Percentiles rank a stretch among this genome's conserved stretches.
These are phyloP conservation scores for Coprinellus aureogranulatus DNA, from an alignment of 768 basidiomycete genomes.

Conservation along the genomic window DNA sequence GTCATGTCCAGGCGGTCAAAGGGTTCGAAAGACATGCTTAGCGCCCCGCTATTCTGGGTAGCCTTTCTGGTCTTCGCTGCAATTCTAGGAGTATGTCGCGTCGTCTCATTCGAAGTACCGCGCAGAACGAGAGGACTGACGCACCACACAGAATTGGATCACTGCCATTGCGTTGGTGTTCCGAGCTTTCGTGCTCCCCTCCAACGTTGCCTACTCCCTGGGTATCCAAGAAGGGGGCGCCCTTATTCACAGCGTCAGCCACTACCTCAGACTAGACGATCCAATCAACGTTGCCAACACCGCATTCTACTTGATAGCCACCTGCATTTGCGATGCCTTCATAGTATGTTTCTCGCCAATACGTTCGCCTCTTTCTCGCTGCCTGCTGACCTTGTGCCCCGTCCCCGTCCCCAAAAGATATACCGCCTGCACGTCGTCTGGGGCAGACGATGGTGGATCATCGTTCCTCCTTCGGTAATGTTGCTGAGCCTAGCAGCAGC, in stretches of 20 bases:
- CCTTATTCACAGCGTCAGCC: neutral
- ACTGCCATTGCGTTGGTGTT: neutral
- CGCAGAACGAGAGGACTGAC: neutral
- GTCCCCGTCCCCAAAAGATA: neutral
- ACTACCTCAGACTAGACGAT: neutral
- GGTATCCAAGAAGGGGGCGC: neutral
- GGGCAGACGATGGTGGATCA: neutral
- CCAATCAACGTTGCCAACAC: neutral
- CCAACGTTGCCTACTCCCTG: neutral
- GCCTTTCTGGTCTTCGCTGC: neutral
- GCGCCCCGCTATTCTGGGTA: neutral
- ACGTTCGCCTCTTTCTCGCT: neutral
- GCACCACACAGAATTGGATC: neutral
- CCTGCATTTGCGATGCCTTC: neutral
- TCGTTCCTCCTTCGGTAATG: neutral
- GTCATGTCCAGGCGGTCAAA: neutral
- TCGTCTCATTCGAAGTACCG: neutral
- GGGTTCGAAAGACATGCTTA: neutral
- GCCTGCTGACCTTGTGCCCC: neutral
- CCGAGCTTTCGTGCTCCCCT: neutral
- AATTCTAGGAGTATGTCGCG: neutral
- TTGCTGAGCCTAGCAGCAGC: neutral
- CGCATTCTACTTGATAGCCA: neutral
- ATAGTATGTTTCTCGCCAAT: too few relatives aligned
- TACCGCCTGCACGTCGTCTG: conserved; percentile 2